Percentiles rank a stretch among this genome's conserved stretches.
These are phyloP conservation scores for Leccinum subgranulosum DNA, from an alignment of 768 basidiomycete genomes.

Conservation along the genomic window DNA sequence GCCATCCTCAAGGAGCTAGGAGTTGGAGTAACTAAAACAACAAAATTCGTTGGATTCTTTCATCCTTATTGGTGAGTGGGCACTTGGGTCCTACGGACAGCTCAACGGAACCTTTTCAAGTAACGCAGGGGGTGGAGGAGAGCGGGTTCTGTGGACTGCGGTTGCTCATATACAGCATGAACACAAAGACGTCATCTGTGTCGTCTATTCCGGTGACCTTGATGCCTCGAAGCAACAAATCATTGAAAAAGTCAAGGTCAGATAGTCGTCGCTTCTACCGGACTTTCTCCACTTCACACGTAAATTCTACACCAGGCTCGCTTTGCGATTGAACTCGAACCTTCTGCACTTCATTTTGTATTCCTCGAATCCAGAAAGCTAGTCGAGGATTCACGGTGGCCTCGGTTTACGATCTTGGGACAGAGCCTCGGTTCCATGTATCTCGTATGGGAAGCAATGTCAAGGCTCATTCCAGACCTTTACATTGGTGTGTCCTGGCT, in stretches of 20 bases:
- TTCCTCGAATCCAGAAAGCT: slow-evolving; percentile 67
- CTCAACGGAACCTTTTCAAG: slow-evolving; percentile 45
- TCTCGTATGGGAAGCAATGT: slow-evolving; percentile 81
- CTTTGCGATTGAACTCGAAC: slow-evolving; percentile 74
- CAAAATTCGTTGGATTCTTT: slow-evolving; percentile 73
- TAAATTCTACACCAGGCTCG: slow-evolving; percentile 49
- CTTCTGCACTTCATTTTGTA: slow-evolving; percentile 72
- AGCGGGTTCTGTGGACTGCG: slow-evolving; percentile 93
- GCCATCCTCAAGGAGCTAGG: slow-evolving; percentile 21
- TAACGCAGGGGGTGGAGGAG: slow-evolving; percentile 96
- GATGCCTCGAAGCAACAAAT: slow-evolving; percentile 80
- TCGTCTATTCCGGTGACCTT: slow-evolving; percentile 88
- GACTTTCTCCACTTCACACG: neutral
- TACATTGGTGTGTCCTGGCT: slow-evolving; percentile 67
- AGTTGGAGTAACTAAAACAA: neutral
- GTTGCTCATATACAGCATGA: slow-evolving; percentile 70
- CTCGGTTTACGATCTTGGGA: slow-evolving; percentile 85
- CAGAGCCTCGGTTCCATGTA: slow-evolving; percentile 88
- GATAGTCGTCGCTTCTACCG: neutral
- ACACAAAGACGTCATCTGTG: slow-evolving; percentile 60
- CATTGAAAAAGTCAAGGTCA: slow-evolving; percentile 75
- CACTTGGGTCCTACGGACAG: neutral
- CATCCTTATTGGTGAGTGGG: slow-evolving; percentile 89
- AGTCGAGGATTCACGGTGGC: slow-evolving; percentile 83
- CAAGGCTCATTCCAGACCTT: slow-evolving; percentile 77